Percentiles rank a stretch among this genome's conserved stretches.
These are phyloP conservation scores for Bifiguratus adelaidae DNA, from an alignment of 192 early-diverging fungal genomes.

Conservation along the genomic window DNA sequence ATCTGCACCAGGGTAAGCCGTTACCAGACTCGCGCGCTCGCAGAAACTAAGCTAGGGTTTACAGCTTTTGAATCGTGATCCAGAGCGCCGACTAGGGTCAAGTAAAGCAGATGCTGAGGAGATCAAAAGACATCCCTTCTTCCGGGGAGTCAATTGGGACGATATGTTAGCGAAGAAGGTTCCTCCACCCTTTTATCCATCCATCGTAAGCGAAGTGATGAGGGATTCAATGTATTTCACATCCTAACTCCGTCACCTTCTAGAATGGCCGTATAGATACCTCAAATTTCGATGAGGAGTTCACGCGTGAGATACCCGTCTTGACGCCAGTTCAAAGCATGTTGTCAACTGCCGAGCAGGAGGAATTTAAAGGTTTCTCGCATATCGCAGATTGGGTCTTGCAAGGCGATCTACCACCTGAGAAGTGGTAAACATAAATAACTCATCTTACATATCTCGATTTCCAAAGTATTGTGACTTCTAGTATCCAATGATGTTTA, in stretches of 20 bases:
- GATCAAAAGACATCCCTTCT: slow-evolving; percentile 91
- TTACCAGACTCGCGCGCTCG: too few relatives aligned
- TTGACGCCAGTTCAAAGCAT: slow-evolving; percentile 86
- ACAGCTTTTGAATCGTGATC: slow-evolving; percentile 82
- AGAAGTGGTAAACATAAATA: background rate
- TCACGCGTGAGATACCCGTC: slow-evolving; percentile 89
- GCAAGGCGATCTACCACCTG: slow-evolving; percentile 1
- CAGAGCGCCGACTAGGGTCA: slow-evolving; percentile 72
- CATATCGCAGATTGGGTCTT: slow-evolving; percentile 86
- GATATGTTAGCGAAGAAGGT: slow-evolving; percentile 83
- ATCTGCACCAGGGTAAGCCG: slow-evolving; percentile 74
- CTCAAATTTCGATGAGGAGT: slow-evolving; percentile 98
- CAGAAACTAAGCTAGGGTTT: too few relatives aligned
- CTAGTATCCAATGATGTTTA: too few relatives aligned
- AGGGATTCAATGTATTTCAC: too few relatives aligned
- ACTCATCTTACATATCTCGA: too few relatives aligned
- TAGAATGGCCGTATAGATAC: slow-evolving; percentile 57
- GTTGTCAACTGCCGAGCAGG: slow-evolving; percentile 72
- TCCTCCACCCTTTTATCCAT: slow-evolving; percentile 85
- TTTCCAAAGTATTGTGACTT: too few relatives aligned
- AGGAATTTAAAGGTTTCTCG: slow-evolving; percentile 90
- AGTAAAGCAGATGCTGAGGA: slow-evolving; percentile 82
- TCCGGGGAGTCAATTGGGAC: slow-evolving; percentile 92
- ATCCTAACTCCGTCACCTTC: too few relatives aligned
- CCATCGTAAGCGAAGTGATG: slow-evolving; percentile 70